A percentile compares a stretch with the other conserved stretches of the same genome.
phyloP scores from a whole-genome alignment of 768 basidiomycete genomes.

The Podaxis sp. region DNA sequence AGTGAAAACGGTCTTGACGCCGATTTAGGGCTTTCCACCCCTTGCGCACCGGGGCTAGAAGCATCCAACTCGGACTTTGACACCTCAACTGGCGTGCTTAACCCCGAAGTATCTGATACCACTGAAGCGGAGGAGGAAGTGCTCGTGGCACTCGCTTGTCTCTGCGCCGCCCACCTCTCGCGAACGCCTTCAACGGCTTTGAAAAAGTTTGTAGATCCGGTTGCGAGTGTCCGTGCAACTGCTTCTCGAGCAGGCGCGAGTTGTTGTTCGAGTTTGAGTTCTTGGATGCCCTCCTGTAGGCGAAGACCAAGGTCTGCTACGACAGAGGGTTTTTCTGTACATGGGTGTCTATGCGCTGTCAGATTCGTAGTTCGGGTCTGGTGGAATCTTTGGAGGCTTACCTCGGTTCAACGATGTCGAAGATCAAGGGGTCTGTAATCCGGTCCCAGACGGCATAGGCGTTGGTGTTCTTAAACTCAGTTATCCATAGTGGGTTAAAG shows the following conservation, averaged over 20 bases:
- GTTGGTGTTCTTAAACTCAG: slow-evolving; percentile 84
- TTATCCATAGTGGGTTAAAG: slow-evolving; percentile 87
- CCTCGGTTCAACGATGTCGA: slow-evolving; percentile 95
- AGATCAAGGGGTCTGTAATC: slow-evolving; percentile 87
- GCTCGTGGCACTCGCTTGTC: slow-evolving; percentile 21
- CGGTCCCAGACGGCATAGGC: slow-evolving; percentile 91
- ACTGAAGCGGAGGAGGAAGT: slow-evolving; percentile 23
- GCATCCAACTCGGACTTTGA: slow-evolving; percentile 35
- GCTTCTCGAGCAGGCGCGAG: slow-evolving; percentile 93
- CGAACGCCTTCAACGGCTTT: slow-evolving; percentile 89
- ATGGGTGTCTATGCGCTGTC: slow-evolving; percentile 70
- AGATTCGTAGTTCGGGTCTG: neutral
- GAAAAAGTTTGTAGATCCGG: slow-evolving; percentile 79
- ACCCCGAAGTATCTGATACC: slow-evolving; percentile 28
- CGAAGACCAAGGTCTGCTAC: slow-evolving; percentile 91
- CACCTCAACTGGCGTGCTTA: slow-evolving; percentile 40
- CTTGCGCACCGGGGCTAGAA: slow-evolving; percentile 2
- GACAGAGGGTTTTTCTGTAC: slow-evolving; percentile 85
- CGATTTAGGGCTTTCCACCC: slow-evolving; percentile 10
- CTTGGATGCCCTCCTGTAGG: slow-evolving; percentile 91
- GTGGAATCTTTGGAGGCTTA: slow-evolving; percentile 26
- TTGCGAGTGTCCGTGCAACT: slow-evolving; percentile 70
- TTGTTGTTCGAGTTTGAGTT: slow-evolving; percentile 89
- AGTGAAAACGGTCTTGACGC: slow-evolving; percentile 22
- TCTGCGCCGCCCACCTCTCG: slow-evolving; percentile 57